These are phyloP conservation scores for Ustilago vetiveriae DNA, from an alignment of 1,284 basidiomycete genomes.

Conservation along the genomic window DNA sequence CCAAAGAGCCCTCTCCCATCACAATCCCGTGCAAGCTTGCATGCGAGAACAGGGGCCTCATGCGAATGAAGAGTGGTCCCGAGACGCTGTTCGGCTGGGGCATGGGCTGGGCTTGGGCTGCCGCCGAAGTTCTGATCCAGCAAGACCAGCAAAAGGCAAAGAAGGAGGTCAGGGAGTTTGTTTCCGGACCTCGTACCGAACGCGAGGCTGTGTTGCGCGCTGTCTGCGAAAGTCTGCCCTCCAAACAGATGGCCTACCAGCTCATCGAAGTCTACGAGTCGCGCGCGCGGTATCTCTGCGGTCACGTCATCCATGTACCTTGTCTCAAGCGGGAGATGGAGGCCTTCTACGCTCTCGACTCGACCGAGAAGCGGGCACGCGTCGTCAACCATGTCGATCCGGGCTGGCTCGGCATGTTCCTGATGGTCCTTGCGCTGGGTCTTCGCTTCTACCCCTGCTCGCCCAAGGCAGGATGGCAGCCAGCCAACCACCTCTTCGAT, in stretches of 20 bases:
- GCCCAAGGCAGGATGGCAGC: constrained; percentile 44
- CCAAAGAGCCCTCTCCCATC: constrained; percentile 39
- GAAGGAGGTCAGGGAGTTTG: constrained; percentile 22
- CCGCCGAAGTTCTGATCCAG: constrained; percentile 48
- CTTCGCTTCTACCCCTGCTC: constrained; percentile 61
- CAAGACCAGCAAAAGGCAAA: constrained; percentile 34
- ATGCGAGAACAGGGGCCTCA: constrained; percentile 39
- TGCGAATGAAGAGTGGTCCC: constrained; percentile 54
- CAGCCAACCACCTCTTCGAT: constrained; percentile 54
- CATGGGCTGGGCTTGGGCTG: constrained; percentile 63
- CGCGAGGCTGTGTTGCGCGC: constrained; percentile 61
- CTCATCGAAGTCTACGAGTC: constrained; percentile 59
- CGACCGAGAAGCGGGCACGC: constrained; percentile 55
- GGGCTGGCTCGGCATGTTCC: constrained; percentile 59
- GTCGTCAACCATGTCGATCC: constrained; percentile 61
- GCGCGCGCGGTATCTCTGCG: constrained; percentile 47
- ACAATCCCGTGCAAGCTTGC: constrained; percentile 32
- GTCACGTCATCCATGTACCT: constrained; percentile 56
- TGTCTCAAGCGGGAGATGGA: constrained; percentile 55
- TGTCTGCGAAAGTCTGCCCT: constrained; percentile 56
- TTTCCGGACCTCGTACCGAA: constrained; percentile 34
- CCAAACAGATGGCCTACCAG: constrained; percentile 49
- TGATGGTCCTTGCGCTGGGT: constrained; percentile 58
- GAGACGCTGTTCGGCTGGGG: constrained; percentile 64
- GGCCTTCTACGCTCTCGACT: constrained; percentile 56